Conservation (phyloP, 2,329 filamentous ascomycete genomes). For the Colletotrichum caudatum region DNA sequence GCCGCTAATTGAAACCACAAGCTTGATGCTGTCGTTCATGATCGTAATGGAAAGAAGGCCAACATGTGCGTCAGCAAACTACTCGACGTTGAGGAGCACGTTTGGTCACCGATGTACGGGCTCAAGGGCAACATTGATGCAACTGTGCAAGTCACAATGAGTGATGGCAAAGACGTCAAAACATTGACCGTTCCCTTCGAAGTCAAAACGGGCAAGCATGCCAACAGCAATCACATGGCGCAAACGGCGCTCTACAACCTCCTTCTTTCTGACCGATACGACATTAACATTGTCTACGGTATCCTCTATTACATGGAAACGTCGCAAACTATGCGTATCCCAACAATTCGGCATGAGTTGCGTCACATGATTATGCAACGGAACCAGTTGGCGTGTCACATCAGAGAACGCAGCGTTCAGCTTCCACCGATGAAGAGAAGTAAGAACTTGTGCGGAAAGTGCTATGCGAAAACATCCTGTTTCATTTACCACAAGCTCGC, state of each 20-base stretch:
- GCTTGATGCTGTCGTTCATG: constrained; percentile 35
- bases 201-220: constrained; percentile 91
- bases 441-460: constrained; percentile 83
- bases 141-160: constrained; percentile 88
- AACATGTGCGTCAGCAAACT: constrained; percentile 92
- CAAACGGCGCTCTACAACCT: constrained; percentile 96
- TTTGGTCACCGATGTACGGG: constrained; percentile 98
- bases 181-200: constrained; percentile 92
- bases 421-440: constrained; percentile 89
- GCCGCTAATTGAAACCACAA: constrained; percentile 48
- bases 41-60: constrained; percentile 62
- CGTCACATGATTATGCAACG: constrained; percentile 97
- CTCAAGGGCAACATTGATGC: constrained; percentile 98
- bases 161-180: constrained; percentile 73
- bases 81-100: constrained; percentile 95
- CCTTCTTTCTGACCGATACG: constrained; percentile 92
- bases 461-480: constrained; percentile 91
- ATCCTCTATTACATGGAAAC: constrained; percentile 96
- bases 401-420: constrained; percentile 81
- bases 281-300: constrained; percentile 90
- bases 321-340: constrained; percentile 86
- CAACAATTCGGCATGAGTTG: constrained; percentile 86
- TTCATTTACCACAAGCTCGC: constrained; percentile 94
- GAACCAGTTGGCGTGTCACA: constrained; percentile 87
- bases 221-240: constrained; percentile 85